phyloP scores from a whole-genome alignment of 176 grass and related monocot genomes.

The Echinochloa phyllopogon region DNA sequence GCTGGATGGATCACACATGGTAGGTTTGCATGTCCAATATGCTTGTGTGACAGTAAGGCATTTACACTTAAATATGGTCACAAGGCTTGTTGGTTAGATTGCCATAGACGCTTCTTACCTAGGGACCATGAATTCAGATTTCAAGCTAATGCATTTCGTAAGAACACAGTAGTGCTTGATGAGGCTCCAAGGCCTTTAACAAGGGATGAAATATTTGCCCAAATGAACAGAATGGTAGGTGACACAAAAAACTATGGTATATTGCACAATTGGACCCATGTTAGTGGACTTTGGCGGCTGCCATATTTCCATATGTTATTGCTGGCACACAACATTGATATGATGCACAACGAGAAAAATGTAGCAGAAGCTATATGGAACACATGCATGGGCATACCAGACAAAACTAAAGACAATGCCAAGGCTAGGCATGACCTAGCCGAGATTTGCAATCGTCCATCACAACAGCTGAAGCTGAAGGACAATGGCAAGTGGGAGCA shows the following conservation, averaged over 20 bases:
- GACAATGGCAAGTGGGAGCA: not conserved
- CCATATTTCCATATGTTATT: not conserved
- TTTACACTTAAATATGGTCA: not conserved
- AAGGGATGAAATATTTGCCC: not conserved
- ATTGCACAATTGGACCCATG: not conserved
- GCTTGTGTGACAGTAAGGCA: no score
- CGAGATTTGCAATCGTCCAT: not conserved
- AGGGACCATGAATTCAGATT: not conserved
- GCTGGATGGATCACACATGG: slow-evolving; percentile 18
- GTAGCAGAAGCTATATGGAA: not conserved
- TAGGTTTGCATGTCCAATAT: not conserved
- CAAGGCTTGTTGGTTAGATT: not conserved
- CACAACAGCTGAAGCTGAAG: not conserved
- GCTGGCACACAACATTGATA: not conserved
- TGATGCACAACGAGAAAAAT: not conserved
- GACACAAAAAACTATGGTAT: not conserved
- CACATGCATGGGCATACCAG: not conserved
- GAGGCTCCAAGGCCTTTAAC: not conserved
- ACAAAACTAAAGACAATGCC: not conserved
- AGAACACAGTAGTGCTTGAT: not conserved
- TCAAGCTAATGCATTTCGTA: slow-evolving; percentile 6
- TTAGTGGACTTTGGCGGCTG: not conserved
- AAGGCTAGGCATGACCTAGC: not conserved
- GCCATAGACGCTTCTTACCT: not conserved
- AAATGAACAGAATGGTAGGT: not conserved